Evolutionary conservation across 768 basidiomycete species (phyloP), one percentile per base, ranked within the genome.

Genomic region (Tricholoma hemisulphureum): DNA sequence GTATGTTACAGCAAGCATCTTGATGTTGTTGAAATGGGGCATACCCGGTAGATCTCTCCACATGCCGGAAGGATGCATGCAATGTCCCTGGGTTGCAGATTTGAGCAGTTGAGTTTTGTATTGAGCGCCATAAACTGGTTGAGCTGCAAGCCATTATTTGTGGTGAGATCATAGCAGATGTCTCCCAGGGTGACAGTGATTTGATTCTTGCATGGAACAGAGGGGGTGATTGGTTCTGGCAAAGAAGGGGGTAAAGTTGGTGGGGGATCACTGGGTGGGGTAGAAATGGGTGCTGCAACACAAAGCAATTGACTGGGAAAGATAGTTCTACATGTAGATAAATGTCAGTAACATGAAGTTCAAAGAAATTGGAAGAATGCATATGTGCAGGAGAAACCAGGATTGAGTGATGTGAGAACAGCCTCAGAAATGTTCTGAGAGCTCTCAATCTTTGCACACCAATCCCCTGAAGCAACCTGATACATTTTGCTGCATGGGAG

Each of bases 401-500:
- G 51, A 23, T 58, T 58, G 23, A 37, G 41, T 28, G 57, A 53
- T 41, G 32, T 29, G 18, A 58, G 37, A 13, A 52, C 39, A 20
- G 35, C 51, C 39, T 58, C 39, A 2, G 57, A 45, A 20, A 53
- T n/a, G 23, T 23, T 34, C 34, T 58, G 57, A 24, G 43, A 41
- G 37, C 34, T 32, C 28, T 53, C 21, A 21, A 58, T 58, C 31
- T 53, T 53, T 16, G 51, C 51, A 35, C 57, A 58, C 51, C 50
- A 58, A 21, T 58, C 57, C 14, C 51, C 57, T 4, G 39, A 24
- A 11, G 24, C 45, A 28, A 58, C 56, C 21, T 16, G 18, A 41
- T 58, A 58, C 26, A 29, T 48, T 39, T 58, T 58, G 18, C 18
- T 20, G 24, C 57, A 58, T 7, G 57, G 57, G 14, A 43, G 24